Percentiles rank a stretch among this genome's conserved stretches.
Evolutionary conservation across 495 filamentous ascomycete species (phyloP).

Genomic region (Cercophora newfieldiana): DNA sequence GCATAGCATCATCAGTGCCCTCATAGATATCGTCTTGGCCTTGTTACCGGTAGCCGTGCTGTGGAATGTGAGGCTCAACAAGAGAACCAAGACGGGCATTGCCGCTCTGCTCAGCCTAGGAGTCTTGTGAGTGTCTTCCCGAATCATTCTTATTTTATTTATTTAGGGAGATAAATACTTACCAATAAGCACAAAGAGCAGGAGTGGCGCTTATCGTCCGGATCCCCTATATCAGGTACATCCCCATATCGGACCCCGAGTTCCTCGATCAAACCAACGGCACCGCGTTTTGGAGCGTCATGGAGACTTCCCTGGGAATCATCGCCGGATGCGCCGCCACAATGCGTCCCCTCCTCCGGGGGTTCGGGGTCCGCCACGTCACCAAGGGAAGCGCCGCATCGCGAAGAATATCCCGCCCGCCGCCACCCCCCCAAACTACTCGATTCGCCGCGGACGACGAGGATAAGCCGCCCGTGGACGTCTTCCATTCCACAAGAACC

Average conservation of each 20-base stretch:
- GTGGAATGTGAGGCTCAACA: constrained; percentile 42
- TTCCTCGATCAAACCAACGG: constrained; percentile 27
- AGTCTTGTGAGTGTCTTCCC: constrained; percentile 29
- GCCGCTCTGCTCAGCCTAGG: constrained; percentile 39
- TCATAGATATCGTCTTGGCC: constrained; percentile 44
- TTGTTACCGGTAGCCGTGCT: constrained; percentile 45
- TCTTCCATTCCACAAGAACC: background rate
- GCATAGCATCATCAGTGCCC: constrained; percentile 37
- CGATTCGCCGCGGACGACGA: background rate
- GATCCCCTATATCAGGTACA: constrained; percentile 38
- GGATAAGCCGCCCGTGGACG: background rate
- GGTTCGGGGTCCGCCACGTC: background rate
- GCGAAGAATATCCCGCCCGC: background rate
- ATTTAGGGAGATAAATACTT: background rate
- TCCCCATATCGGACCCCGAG: constrained; percentile 23
- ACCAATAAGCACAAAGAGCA: constrained; percentile 22
- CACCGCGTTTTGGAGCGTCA: constrained; percentile 38
- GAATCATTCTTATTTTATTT: too few species aligned
- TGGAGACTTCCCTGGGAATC: constrained; percentile 45
- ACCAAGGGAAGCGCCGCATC: background rate
- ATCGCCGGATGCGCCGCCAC: constrained; percentile 46
- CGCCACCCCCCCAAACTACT: too few species aligned
- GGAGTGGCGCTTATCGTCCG: constrained; percentile 44
- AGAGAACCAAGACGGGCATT: constrained; percentile 35
- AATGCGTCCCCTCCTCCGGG: constrained; percentile 40